Evolutionary conservation across 768 basidiomycete species (phyloP).

Genomic region (Leucocoprinus sp.): DNA sequence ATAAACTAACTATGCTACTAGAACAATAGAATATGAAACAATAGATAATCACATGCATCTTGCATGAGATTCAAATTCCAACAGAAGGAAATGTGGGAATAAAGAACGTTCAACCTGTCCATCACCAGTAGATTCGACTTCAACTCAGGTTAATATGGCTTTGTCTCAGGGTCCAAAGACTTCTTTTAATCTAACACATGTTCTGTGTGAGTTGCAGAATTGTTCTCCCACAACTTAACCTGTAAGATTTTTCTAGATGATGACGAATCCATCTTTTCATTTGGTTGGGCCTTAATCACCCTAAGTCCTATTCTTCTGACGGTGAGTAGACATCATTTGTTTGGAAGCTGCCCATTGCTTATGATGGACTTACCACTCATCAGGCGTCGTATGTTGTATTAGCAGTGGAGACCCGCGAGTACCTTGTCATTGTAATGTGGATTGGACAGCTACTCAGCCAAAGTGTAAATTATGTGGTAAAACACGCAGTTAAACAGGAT

Average conservation of each 20-base stretch:
- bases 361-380: background rate
- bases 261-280: constrained; percentile 47
- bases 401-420: constrained; percentile 68
- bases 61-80: too few relatives aligned
- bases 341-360: too few relatives aligned
- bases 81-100: too few relatives aligned
- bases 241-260: constrained; percentile 40
- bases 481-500: constrained; percentile 57
- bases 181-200: constrained; percentile 60
- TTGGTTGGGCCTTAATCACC: constrained; percentile 54
- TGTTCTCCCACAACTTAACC: background rate
- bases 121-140: too few relatives aligned
- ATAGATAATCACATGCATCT: too few relatives aligned
- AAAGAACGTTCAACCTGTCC: too few relatives aligned
- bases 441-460: constrained; percentile 70
- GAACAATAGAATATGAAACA: too few relatives aligned
- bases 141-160: background rate
- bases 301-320: constrained; percentile 66
- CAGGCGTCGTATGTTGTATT: constrained; percentile 77
- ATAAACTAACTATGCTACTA: too few relatives aligned
- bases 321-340: constrained; percentile 29
- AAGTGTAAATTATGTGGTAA: constrained; percentile 59
- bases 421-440: constrained; percentile 80
- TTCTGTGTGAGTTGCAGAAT: constrained; percentile 42
- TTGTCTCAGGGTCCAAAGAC: constrained; percentile 28